phyloP scores from a whole-genome alignment of 2,329 filamentous ascomycete species.

The Decorospora gaudefroyi region DNA sequence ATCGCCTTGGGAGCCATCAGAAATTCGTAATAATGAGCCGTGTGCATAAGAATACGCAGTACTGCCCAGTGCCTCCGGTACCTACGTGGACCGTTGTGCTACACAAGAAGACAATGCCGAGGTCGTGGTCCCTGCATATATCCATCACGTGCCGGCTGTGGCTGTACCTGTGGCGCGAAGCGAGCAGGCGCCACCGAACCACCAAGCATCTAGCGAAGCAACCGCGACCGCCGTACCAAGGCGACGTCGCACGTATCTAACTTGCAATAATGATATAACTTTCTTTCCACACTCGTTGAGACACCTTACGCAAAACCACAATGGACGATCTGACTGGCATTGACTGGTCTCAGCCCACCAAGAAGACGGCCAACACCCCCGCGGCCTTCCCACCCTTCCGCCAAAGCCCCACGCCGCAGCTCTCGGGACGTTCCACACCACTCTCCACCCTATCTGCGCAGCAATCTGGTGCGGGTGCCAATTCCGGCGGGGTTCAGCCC shows the following conservation, averaged over 20 bases:
- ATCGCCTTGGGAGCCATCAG: too few relatives aligned
- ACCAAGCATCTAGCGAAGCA: conserved; percentile 9
- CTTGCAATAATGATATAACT: conserved; percentile 32
- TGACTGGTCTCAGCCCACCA: conserved; percentile 51
- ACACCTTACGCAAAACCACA: conserved; percentile 10
- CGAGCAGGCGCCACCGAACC: conserved; percentile 14
- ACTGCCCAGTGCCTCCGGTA: too few relatives aligned
- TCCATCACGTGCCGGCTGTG: conserved; percentile 14
- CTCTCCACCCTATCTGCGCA: conserved; percentile 46
- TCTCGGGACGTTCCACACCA: conserved; percentile 48
- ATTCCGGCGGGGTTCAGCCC: conserved; percentile 44
- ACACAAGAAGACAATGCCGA: too few relatives aligned
- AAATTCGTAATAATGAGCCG: too few relatives aligned
- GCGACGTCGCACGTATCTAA: conserved; percentile 5
- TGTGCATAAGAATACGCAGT: too few relatives aligned
- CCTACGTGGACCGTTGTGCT: too few relatives aligned
- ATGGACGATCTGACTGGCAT: conserved; percentile 58
- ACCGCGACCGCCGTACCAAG: too few relatives aligned
- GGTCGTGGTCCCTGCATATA: conserved; percentile 10
- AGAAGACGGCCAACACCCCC: conserved; percentile 35
- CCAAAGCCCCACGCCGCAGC: conserved; percentile 47
- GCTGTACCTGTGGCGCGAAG: conserved; percentile 18
- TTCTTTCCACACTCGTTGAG: conserved; percentile 8
- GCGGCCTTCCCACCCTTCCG: conserved; percentile 43
- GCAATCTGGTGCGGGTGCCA: conserved; percentile 47